These are phyloP conservation scores for Paramecium octaurelia DNA, from an alignment of 73 alveolate genomes.

Conservation along the genomic window DNA sequence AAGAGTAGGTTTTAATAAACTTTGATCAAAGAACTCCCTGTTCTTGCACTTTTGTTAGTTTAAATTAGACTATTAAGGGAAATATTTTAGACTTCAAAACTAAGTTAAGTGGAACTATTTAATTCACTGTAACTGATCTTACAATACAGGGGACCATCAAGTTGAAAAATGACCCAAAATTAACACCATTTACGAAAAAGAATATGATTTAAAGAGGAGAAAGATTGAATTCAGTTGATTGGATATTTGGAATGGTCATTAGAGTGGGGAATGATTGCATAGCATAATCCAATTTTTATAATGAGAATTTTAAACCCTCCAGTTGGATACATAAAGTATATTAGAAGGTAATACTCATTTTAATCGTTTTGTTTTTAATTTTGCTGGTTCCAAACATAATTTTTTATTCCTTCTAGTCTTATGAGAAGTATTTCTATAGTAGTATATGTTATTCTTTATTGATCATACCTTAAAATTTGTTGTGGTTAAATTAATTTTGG, in stretches of 20 bases:
- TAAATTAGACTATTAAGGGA: not conserved
- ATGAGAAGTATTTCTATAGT: not conserved
- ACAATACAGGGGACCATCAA: not conserved
- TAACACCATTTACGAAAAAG: constrained; percentile 9
- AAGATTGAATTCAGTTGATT: not conserved
- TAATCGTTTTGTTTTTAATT: not conserved
- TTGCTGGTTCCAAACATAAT: not conserved
- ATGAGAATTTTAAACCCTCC: not conserved
- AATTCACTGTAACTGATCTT: not conserved
- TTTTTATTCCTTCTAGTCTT: not conserved
- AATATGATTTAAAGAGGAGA: constrained; percentile 28
- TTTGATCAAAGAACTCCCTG: not conserved
- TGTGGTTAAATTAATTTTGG: constrained; percentile 1
- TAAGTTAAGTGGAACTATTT: not conserved
- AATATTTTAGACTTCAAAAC: not conserved
- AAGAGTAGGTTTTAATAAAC: not conserved
- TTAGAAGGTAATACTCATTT: not conserved
- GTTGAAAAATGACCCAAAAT: constrained; percentile 29
- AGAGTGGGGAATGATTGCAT: constrained; percentile 25
- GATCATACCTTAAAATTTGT: not conserved
- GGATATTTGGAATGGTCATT: constrained; percentile 34
- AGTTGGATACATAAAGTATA: not conserved
- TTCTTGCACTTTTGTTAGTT: not conserved
- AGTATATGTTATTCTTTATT: not conserved
- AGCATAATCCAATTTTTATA: not conserved